Evolutionary conservation across 2,329 filamentous ascomycete species (phyloP), one percentile per base, ranked within the genome.

Genomic region (Ascochyta lentis): DNA sequence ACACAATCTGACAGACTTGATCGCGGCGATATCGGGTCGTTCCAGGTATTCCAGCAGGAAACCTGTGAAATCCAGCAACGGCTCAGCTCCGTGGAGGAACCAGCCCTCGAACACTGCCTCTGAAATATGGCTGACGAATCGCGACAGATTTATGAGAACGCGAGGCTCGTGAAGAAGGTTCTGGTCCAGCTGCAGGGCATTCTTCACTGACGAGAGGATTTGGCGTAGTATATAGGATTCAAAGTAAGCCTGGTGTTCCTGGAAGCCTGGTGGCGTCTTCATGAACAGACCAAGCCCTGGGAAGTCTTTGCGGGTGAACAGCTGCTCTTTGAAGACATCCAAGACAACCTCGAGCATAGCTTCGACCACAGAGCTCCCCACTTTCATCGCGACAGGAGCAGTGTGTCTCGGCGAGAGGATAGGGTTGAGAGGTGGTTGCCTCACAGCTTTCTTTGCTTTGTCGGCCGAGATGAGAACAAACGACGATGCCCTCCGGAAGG

Each of bases 61-160:
- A 1, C 94, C 95, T 3, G 89, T 85, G 66, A 97, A 96, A 67
- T 98, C 93, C 29, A 98, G 83, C 64, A 95, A 84, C 4, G 86
- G 83, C 65, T 92, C 90, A 1, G 91, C 91, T 1, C 94, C 94
- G 62, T 95, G 89, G 60, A 97, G 85, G 69, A 98, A 98, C 91
- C 93, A 97, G 15, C 95, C 95, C 76, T 98, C 95, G 63, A 95
- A 97, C 12, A 96, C 89, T 6, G 92, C 91, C 73, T 99, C 95
- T 0, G 89, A 86, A 72, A 98, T 84, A 69, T 98, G 91, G 3
- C 85, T 80, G 29, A 88, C 86, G 60, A 97, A 89, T 12, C 92
- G 86, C 0, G 90, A 88, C 69, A 99, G 81, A 64, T 99, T 99
- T 4, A 89, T 94, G 45, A 99, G 80, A 1, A 96, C 85, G 57